phyloP scores from a whole-genome alignment of 768 basidiomycete genomes.

The Pulveroboletus sp. region DNA sequence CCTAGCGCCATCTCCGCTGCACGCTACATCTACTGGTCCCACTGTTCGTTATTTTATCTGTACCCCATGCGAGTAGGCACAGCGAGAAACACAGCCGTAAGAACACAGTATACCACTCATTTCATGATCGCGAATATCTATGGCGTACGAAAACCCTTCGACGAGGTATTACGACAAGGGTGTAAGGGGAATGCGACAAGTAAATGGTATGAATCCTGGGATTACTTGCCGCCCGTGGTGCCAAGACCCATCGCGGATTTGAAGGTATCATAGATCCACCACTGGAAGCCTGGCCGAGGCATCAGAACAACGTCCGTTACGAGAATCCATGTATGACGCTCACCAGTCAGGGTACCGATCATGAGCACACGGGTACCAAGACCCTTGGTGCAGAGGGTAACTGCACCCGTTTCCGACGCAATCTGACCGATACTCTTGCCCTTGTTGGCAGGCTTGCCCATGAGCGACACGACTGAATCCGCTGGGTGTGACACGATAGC shows the following conservation, averaged over 20 bases:
- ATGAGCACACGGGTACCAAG: slow-evolving; percentile 82
- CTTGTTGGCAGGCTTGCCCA: slow-evolving; percentile 84
- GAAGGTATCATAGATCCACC: slow-evolving; percentile 91
- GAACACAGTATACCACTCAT: neutral
- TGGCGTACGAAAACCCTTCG: neutral
- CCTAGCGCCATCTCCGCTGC: too few species aligned
- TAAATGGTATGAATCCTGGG: neutral
- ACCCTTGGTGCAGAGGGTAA: slow-evolving; percentile 72
- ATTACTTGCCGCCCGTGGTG: slow-evolving; percentile 82
- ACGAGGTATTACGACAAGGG: slow-evolving; percentile 3
- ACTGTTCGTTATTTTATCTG: neutral
- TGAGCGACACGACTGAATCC: slow-evolving; percentile 87
- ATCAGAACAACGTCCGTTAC: neutral
- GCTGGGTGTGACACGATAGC: slow-evolving; percentile 96
- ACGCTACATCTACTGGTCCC: too few species aligned
- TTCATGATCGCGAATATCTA: slow-evolving; percentile 4
- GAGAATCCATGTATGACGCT: neutral
- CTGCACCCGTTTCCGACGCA: slow-evolving; percentile 62
- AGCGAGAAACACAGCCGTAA: neutral
- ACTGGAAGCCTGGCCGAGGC: slow-evolving; percentile 64
- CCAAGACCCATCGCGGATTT: slow-evolving; percentile 80
- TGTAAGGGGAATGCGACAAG: neutral
- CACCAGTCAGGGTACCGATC: slow-evolving; percentile 58
- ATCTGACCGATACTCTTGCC: slow-evolving; percentile 72
- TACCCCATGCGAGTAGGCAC: neutral